Evolutionary conservation across 192 early-diverging fungal species (phyloP).

Genomic region (Podila verticillata): DNA sequence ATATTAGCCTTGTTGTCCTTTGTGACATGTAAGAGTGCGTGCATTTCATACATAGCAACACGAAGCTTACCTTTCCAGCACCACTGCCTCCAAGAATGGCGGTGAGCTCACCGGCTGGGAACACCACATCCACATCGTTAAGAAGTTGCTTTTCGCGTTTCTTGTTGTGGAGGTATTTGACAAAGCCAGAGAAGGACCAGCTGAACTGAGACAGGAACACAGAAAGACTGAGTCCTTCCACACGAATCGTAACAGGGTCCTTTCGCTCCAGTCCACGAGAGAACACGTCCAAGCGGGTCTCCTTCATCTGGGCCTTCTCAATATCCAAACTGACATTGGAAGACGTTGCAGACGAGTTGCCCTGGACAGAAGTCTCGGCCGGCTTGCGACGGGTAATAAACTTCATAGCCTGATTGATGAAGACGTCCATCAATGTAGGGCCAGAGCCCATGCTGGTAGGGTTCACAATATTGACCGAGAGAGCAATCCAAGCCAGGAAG

Average conservation of each 20-base stretch:
- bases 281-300: conserved; percentile 45
- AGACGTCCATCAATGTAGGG: conserved; percentile 38
- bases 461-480: conserved; percentile 37
- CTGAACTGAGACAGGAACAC: conserved; percentile 27
- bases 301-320: conserved; percentile 13
- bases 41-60: too few relatives aligned
- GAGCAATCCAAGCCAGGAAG: conserved; percentile 28
- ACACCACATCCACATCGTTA: conserved; percentile 46
- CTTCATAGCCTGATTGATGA: conserved; percentile 19
- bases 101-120: conserved; percentile 44
- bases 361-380: background rate
- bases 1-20: too few relatives aligned
- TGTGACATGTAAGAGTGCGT: too few relatives aligned
- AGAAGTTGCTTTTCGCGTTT: conserved; percentile 31
- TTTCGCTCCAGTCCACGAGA: conserved; percentile 31
- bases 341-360: background rate
- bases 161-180: conserved; percentile 11
- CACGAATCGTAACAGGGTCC: conserved; percentile 46
- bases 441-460: conserved; percentile 42
- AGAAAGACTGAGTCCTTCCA: conserved; percentile 26
- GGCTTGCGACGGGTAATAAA: conserved; percentile 20
- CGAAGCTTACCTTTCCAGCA: conserved; percentile 38
- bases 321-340: conserved; percentile 12
- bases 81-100: conserved; percentile 49
- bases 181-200: conserved; percentile 23